Conservation (phyloP, 352 stramenopile species). For the Lagenidium sp. region DNA sequence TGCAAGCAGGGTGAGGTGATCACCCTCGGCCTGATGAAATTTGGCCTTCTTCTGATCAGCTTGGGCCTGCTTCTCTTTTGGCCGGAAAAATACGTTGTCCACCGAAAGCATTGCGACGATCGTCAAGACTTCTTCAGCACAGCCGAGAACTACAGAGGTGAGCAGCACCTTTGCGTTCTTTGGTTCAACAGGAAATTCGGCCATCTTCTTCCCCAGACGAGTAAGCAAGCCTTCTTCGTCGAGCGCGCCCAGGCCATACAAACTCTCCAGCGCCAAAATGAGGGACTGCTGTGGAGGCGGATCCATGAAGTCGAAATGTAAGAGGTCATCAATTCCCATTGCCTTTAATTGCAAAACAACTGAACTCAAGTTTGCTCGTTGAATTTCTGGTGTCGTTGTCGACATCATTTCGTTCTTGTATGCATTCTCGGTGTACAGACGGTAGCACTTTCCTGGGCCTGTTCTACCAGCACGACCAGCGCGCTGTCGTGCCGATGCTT, state of each 20-base stretch:
- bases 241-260: constrained; percentile 96
- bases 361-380: constrained; percentile 97
- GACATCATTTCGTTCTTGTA: constrained; percentile 98
- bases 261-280: constrained; percentile 95
- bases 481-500: constrained; percentile 96
- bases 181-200: constrained; percentile 98
- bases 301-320: constrained; percentile 99
- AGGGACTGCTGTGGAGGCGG: constrained; percentile 96
- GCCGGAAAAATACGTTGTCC: constrained; percentile 98
- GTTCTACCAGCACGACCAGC: constrained; percentile 97
- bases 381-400: constrained; percentile 98
- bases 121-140: constrained; percentile 98
- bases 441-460: constrained; percentile 98
- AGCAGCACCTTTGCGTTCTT: constrained; percentile 99
- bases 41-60: constrained; percentile 99
- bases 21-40: constrained; percentile 98
- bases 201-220: constrained; percentile 97
- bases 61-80: constrained; percentile 98
- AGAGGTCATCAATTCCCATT: constrained; percentile 99
- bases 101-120: constrained; percentile 99
- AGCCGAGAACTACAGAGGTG: constrained; percentile 96
- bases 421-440: constrained; percentile 98
- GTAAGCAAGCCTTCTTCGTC: constrained; percentile 94
- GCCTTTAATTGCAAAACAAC: constrained; percentile 99
- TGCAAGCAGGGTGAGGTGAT: constrained; percentile 97